phyloP scores from a whole-genome alignment of 768 basidiomycete species.

The Polyporus arcularius region DNA sequence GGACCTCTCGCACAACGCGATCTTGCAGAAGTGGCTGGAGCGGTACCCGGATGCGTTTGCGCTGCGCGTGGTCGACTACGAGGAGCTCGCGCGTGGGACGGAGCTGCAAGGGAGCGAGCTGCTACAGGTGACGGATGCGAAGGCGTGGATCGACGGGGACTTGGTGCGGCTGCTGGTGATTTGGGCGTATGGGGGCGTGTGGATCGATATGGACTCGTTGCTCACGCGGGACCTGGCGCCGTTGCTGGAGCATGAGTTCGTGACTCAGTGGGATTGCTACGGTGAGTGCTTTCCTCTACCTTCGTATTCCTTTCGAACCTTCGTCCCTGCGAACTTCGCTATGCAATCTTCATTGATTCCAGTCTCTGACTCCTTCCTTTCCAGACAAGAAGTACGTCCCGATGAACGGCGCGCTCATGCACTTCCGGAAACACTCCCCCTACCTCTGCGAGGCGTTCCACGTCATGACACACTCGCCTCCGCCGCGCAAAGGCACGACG shows the following conservation, averaged over 20 bases:
- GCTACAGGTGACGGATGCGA: slow-evolving; percentile 64
- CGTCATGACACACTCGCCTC: slow-evolving; percentile 74
- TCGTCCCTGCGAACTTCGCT: not conserved
- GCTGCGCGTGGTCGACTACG: slow-evolving; percentile 69
- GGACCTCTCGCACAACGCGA: slow-evolving; percentile 55
- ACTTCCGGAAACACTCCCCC: slow-evolving; percentile 86
- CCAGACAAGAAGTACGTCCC: slow-evolving; percentile 74
- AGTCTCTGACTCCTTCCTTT: not conserved
- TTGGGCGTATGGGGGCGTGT: slow-evolving; percentile 91
- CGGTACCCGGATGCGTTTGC: slow-evolving; percentile 73
- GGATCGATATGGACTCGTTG: slow-evolving; percentile 98
- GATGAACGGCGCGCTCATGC: slow-evolving; percentile 94
- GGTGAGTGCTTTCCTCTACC: slow-evolving; percentile 56
- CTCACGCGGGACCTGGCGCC: slow-evolving; percentile 86
- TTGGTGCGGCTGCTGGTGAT: slow-evolving; percentile 84
- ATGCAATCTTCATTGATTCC: not conserved
- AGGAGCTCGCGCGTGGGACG: slow-evolving; percentile 70
- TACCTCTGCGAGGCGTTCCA: slow-evolving; percentile 98
- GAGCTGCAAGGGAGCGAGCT: slow-evolving; percentile 66
- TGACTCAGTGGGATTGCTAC: slow-evolving; percentile 99
- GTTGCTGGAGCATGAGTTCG: slow-evolving; percentile 91
- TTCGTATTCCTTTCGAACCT: not conserved
- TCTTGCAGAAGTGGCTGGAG: slow-evolving; percentile 59
- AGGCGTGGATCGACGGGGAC: slow-evolving; percentile 96
- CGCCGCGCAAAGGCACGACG: slow-evolving; percentile 77